These are phyloP conservation scores for Lodderomyces theae DNA, from an alignment of 1,139 yeast genomes.

Conservation along the genomic window DNA sequence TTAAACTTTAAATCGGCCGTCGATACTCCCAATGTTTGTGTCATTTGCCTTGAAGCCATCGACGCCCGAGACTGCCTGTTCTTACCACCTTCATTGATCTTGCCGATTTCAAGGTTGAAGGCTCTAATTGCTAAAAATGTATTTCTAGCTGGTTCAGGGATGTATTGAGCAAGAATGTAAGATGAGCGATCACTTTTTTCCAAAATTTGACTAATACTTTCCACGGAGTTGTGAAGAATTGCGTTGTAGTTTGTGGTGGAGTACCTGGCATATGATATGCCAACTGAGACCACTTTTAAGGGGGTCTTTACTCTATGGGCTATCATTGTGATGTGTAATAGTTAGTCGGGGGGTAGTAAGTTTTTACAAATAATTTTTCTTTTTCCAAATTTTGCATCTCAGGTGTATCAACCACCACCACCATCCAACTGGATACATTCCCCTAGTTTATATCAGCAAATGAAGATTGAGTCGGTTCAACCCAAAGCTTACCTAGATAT, in stretches of 20 bases:
- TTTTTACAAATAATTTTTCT: not conserved
- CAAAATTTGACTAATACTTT: conserved; percentile 40
- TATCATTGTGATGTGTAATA: not conserved
- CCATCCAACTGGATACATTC: too few relatives aligned
- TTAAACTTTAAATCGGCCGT: conserved; percentile 55
- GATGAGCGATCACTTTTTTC: conserved; percentile 62
- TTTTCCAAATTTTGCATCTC: not conserved
- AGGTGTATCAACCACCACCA: too few relatives aligned
- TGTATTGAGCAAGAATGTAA: conserved; percentile 61
- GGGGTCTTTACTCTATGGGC: not conserved
- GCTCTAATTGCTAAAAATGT: conserved; percentile 68
- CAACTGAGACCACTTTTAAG: not conserved
- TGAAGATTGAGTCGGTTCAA: conserved; percentile 34
- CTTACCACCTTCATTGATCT: conserved; percentile 49
- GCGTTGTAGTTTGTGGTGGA: conserved; percentile 7
- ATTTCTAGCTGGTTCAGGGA: conserved; percentile 66
- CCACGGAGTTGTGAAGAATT: conserved; percentile 36
- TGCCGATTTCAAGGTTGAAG: conserved; percentile 65
- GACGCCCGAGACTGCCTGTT: conserved; percentile 32
- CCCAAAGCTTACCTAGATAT: conserved; percentile 58
- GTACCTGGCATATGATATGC: not conserved
- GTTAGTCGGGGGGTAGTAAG: too few relatives aligned
- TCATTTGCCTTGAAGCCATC: conserved; percentile 30
- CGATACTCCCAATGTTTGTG: conserved; percentile 38
- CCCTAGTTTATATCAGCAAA: conserved; percentile 10